Evolutionary conservation across 73 alveolate genomes (phyloP).

Genomic region (Paramecium sexaurelia): DNA sequence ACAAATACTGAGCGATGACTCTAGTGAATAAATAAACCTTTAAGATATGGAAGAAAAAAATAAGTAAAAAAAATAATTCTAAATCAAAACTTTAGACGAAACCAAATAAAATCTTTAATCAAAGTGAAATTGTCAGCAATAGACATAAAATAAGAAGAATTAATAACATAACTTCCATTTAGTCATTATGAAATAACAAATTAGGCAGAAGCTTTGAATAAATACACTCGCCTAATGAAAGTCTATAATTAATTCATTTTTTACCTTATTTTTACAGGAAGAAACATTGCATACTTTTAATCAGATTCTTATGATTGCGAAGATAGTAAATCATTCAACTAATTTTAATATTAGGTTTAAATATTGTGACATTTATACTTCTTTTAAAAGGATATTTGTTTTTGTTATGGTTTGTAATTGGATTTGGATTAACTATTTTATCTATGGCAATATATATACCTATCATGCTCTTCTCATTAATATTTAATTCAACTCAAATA

Average conservation of each 20-base stretch:
- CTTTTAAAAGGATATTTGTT: background rate
- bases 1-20: background rate
- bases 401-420: background rate
- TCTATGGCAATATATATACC: slow-evolving; percentile 41
- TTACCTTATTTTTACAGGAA: slow-evolving; percentile 41
- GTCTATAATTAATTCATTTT: slow-evolving; percentile 39
- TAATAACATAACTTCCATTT: background rate
- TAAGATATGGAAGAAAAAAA: slow-evolving; percentile 14
- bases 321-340: background rate
- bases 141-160: background rate
- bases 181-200: background rate
- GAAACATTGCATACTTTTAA: background rate
- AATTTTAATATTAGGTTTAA: background rate
- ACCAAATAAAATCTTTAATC: background rate
- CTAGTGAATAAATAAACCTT: background rate
- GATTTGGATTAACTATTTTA: slow-evolving; percentile 24
- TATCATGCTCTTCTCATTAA: background rate
- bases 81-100: background rate
- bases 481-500: background rate
- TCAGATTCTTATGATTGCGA: slow-evolving; percentile 46
- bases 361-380: slow-evolving; percentile 8
- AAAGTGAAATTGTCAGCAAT: background rate
- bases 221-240: slow-evolving; percentile 40
- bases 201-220: slow-evolving; percentile 6
- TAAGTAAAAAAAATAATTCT: slow-evolving; percentile 7